Percentiles rank a stretch among this genome's conserved stretches.
Evolutionary conservation across 768 basidiomycete species (phyloP).

Genomic region (Daedalea quercina): DNA sequence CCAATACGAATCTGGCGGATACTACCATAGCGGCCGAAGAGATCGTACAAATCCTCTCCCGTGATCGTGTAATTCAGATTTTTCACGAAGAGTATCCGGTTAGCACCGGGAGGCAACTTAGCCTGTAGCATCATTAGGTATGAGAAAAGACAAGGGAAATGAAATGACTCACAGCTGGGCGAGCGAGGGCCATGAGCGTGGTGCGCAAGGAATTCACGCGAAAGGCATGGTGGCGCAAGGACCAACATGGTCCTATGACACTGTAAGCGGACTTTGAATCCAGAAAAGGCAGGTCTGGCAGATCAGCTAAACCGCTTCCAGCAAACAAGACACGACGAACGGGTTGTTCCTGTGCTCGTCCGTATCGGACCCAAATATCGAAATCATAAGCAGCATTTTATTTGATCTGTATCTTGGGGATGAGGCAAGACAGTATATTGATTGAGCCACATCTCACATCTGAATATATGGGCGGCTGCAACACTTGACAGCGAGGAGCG

Average conservation of each 20-base stretch:
- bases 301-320: neutral
- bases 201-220: neutral
- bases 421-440: too few species aligned
- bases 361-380: too few species aligned
- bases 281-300: neutral
- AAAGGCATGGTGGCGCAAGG: neutral
- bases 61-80: conserved; percentile 90
- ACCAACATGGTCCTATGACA: conserved; percentile 1
- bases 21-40: conserved; percentile 96
- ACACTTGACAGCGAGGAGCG: too few species aligned
- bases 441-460: too few species aligned
- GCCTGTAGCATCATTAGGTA: conserved; percentile 35
- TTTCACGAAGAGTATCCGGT: conserved; percentile 89
- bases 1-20: conserved; percentile 95
- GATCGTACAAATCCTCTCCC: conserved; percentile 91
- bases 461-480: too few species aligned
- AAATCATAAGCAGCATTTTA: too few species aligned
- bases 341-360: too few species aligned
- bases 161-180: conserved; percentile 53
- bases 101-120: conserved; percentile 88
- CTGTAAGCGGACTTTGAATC: conserved; percentile 1
- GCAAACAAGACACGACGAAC: neutral
- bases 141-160: neutral
- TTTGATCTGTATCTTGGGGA: too few species aligned
- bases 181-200: conserved; percentile 52